These are phyloP conservation scores for Dendrobium chrysotoxum DNA, from an alignment of 106 monocot species.

Conservation along the genomic window DNA sequence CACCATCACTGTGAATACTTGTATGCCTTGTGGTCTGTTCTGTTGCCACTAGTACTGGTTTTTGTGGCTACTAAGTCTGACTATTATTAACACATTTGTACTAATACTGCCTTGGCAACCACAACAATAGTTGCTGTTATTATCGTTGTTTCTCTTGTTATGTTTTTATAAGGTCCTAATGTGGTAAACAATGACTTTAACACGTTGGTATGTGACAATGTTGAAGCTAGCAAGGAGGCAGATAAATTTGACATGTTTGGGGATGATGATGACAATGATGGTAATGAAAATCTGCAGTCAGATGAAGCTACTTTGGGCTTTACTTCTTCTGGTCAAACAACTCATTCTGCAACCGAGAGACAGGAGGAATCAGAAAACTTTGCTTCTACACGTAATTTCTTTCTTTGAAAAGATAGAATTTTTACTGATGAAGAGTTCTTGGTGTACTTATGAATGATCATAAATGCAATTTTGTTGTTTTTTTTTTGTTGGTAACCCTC, in stretches of 20 bases:
- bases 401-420: background rate
- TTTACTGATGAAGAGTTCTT: background rate
- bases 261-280: conserved; percentile 63
- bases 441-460: background rate
- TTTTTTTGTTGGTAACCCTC: background rate
- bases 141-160: background rate
- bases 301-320: conserved; percentile 10
- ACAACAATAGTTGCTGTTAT: background rate
- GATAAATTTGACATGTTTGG: conserved; percentile 83
- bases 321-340: conserved; percentile 10
- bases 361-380: conserved; percentile 10
- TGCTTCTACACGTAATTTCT: conserved; percentile 27
- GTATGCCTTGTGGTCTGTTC: too few relatives aligned
- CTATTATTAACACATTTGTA: background rate
- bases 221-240: conserved; percentile 29
- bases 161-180: background rate
- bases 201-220: background rate
- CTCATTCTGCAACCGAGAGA: conserved; percentile 17
- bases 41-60: too few relatives aligned
- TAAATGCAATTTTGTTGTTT: background rate
- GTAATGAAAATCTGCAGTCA: conserved; percentile 20
- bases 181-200: background rate
- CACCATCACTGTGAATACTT: too few relatives aligned
- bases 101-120: background rate
- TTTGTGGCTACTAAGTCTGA: too few relatives aligned